phyloP scores from a whole-genome alignment of 805 yeast genomes.

The Barnettozyma populi region DNA sequence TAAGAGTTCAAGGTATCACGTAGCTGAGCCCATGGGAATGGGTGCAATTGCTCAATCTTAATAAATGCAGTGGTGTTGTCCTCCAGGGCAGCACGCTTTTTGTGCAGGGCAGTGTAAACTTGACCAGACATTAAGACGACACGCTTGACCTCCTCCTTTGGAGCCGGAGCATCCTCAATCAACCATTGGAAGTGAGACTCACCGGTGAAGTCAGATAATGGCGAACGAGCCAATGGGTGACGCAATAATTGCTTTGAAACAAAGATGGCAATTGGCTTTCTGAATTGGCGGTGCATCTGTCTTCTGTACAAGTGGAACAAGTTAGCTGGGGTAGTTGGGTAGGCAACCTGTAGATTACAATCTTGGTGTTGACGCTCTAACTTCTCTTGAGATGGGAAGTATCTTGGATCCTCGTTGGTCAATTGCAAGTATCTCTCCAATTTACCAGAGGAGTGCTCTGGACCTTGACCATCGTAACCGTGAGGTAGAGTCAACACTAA shows the following conservation, averaged over 20 bases:
- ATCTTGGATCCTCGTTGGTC: conserved; percentile 93
- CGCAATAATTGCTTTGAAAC: conserved; percentile 93
- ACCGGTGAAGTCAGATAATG: conserved; percentile 77
- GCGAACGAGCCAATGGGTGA: conserved; percentile 95
- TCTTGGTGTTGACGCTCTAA: conserved; percentile 98
- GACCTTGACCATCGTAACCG: conserved; percentile 99
- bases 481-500: conserved; percentile 92
- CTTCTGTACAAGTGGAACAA: conserved; percentile 95
- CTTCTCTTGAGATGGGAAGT: conserved; percentile 85
- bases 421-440: conserved; percentile 93
- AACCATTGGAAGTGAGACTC: conserved; percentile 94
- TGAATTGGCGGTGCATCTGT: conserved; percentile 98
- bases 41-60: conserved; percentile 92
- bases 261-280: conserved; percentile 81
- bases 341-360: conserved; percentile 95
- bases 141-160: conserved; percentile 82
- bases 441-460: conserved; percentile 98
- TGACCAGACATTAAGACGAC: conserved; percentile 86
- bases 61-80: conserved; percentile 84
- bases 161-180: conserved; percentile 78
- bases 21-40: conserved; percentile 96
- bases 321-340: conserved; percentile 97
- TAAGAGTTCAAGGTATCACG: conserved; percentile 76
- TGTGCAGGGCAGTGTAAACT: conserved; percentile 87
- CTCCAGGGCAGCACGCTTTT: conserved; percentile 73